Base-by-base conservation (phyloP, 2,329 filamentous ascomycete genomes). In the Verticillium nonalfalfae region DNA sequence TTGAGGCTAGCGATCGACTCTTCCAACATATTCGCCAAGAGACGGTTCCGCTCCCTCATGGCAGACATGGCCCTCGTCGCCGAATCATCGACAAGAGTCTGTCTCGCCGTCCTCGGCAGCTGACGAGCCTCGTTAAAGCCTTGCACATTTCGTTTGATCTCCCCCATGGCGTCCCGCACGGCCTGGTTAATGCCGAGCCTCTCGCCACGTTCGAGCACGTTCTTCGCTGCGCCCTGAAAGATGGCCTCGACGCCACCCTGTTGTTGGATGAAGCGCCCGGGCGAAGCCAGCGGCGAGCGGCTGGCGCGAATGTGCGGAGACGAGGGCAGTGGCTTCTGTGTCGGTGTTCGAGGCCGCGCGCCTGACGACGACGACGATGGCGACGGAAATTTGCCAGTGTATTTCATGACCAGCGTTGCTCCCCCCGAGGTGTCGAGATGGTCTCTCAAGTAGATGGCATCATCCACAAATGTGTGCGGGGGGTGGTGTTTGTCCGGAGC, bases 391-490 rank as follows among this genome's bases (percentile, higher is more conserved):
- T 74, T 84, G 10, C 83, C 82, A 1, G 89, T 90, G 71, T 94
- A 91, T 66, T 91, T 91, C 64, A 81, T 76, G 26, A 94, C 87
- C 18, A 94, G 79, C 9, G 83, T 78, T 21, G 82, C 80, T 11
- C 89, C 90, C 5, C 89, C 89, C 14, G 82, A 76, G 1, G 78
- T 69, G 62, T 83, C 82, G 38, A 90, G 80, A 69, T 93, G 87
- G 50, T 86, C 80, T 54, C 81, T 81, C 2, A 96, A 80, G 69
- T 89, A 91, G 2, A 95, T 73, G 1, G 93, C 95, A 74, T 99
- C 95, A 62, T 91, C 85, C 56, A 97, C 90, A 68, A 98, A 91
- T 0, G 88, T 90, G 66, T 90, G 85, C 15, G 93, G 89, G 0
- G 86, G 85, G 66, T 89, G 78, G 1, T 86, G 81, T 2, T 79